Evolutionary conservation across 2,329 filamentous ascomycete genomes (phyloP), one percentile per base, ranked within the genome.

Genomic region (Cladophialophora exuberans): DNA sequence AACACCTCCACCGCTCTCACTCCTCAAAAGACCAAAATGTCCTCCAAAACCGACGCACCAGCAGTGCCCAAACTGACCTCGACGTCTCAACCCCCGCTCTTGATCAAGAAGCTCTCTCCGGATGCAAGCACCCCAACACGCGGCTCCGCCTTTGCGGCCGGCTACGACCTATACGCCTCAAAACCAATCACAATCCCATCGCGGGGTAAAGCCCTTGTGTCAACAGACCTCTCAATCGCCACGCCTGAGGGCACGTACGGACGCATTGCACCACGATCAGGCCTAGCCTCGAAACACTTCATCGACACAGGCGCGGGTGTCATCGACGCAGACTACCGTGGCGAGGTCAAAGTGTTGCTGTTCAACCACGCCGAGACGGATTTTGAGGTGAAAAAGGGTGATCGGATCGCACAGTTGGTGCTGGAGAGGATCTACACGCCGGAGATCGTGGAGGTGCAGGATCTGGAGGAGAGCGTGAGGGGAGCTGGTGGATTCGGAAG

Each of bases 241-340:
- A 88, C 97, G 44, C 94, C 94, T 0, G 88, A 84, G 4, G 91
- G 90, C 48, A 97, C 92, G 10, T 90, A 97, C 70, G 93, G 93
- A 63, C 87, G 92, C 54, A 85, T 96, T 52, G 92, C 92, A 2
- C 92, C 92, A 7, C 88, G 92, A 62, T 94, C 89, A n/a, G 91
- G 91, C 43, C 86, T 96, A 30, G 93, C 93, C 2, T 81, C 86
- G 57, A 99, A 99, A 78, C 85, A 97, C 77, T 94, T 92, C 75
- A 97, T 99, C 71, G 91, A 97, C 72, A 94, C 89, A 0, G 91
- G 95, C 60, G 94, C 94, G 0, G 94, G 94, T 51, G 94, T 99
- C 62, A 97, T 99, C 66, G 94, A 99, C 73, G 92, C 93, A 28
- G 94, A 99, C 74, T 99, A 99, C 78, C 84, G 94, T 30, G 94